Conservation (phyloP, 352 stramenopile species). For the Globisporangium carolinianum region DNA sequence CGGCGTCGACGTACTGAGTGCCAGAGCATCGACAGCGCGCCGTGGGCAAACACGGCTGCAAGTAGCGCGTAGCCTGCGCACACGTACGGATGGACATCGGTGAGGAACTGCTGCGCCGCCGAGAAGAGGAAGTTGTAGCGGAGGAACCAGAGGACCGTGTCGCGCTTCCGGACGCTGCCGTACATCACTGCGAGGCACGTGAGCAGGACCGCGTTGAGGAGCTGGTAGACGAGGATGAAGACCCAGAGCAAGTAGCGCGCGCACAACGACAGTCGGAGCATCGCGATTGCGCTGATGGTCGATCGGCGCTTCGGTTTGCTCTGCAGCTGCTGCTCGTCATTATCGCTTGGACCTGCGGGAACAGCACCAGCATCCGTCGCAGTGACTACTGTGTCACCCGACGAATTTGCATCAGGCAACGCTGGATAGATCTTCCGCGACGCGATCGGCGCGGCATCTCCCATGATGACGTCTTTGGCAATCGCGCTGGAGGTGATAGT, state of each 20-base stretch:
- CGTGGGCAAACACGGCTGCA: conserved; percentile 4
- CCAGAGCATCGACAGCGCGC: conserved; percentile 6
- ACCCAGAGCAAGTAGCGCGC: conserved; percentile 1
- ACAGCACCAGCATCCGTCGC: too few relatives aligned
- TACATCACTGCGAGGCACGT: conserved; percentile 7
- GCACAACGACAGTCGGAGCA: too few relatives aligned
- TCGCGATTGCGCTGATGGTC: too few relatives aligned
- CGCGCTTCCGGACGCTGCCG: neutral
- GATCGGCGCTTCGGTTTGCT: too few relatives aligned
- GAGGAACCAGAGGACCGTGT: conserved; percentile 13
- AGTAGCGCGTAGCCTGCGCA: conserved; percentile 4
- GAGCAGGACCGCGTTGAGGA: conserved; percentile 6
- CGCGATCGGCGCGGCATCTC: too few relatives aligned
- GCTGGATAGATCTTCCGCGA: too few relatives aligned
- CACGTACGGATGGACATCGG: conserved; percentile 4
- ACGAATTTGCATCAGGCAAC: too few relatives aligned
- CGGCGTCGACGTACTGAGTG: conserved; percentile 3
- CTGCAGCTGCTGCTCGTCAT: too few relatives aligned
- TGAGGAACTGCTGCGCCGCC: conserved; percentile 6
- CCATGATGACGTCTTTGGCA: too few relatives aligned
- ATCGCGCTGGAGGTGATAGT: too few relatives aligned
- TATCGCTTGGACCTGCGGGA: too few relatives aligned
- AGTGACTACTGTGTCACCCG: too few relatives aligned
- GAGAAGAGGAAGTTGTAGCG: conserved; percentile 17
- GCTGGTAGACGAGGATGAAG: conserved; percentile 8